phyloP scores from a whole-genome alignment of 768 basidiomycete genomes.

The Paxillus rubicundulus region DNA sequence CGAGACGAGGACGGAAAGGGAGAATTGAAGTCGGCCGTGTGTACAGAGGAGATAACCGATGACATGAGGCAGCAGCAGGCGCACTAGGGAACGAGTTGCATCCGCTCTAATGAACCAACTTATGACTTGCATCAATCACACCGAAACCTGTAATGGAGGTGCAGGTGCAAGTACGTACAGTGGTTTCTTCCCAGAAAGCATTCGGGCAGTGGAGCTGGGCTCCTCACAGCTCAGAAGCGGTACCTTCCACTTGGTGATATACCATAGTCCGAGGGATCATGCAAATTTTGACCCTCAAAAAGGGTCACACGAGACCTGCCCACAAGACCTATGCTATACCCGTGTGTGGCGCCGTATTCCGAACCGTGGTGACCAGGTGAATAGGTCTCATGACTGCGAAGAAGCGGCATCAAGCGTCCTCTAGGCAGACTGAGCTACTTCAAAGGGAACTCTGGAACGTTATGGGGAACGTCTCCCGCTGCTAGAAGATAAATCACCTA shows the following conservation, averaged over 20 bases:
- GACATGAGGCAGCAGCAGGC: conserved; percentile 17
- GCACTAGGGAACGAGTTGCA: conserved; percentile 4
- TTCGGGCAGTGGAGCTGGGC: conserved; percentile 16
- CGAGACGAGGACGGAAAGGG: conserved; percentile 9
- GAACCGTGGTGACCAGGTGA: neutral
- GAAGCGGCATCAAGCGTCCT: conserved; percentile 4
- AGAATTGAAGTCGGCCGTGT: conserved; percentile 21
- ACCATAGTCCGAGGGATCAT: neutral
- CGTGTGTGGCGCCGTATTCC: conserved; percentile 1
- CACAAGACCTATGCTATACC: conserved; percentile 1
- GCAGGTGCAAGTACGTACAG: conserved; percentile 28
- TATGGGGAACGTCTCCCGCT: neutral
- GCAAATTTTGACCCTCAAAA: neutral
- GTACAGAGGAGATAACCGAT: conserved; percentile 5
- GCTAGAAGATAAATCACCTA: conserved; percentile 10
- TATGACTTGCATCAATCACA: conserved; percentile 16
- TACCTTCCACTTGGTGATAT: conserved; percentile 1
- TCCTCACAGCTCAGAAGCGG: conserved; percentile 3
- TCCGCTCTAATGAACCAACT: conserved; percentile 8
- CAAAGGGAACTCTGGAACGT: conserved; percentile 7
- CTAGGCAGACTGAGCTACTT: neutral
- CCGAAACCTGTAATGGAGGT: conserved; percentile 19
- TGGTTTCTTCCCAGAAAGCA: conserved; percentile 7
- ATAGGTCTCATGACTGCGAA: neutral
- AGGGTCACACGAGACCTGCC: neutral